Evolutionary conservation across 1,284 basidiomycete species (phyloP).

Genomic region (Sphaerobolus stellatus): DNA sequence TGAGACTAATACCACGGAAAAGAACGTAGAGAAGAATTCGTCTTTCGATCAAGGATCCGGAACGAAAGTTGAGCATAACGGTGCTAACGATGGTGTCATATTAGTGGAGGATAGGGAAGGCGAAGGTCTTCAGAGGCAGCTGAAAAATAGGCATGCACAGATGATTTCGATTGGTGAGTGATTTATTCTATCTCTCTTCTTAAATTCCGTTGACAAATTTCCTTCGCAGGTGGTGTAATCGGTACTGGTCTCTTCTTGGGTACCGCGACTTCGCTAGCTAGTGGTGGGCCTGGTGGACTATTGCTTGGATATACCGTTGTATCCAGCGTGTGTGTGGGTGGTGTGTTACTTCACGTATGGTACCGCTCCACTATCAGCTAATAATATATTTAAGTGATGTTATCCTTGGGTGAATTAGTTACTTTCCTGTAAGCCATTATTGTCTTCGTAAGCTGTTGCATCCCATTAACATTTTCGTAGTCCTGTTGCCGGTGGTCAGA

Average conservation of each 20-base stretch:
- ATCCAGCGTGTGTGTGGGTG: constrained; percentile 1
- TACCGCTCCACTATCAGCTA: too few species aligned
- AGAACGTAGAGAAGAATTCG: too few species aligned
- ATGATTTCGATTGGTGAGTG: constrained; percentile 13
- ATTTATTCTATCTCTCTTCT: not conserved
- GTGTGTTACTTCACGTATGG: not conserved
- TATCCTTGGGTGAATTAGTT: constrained; percentile 7
- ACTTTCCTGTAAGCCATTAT: constrained; percentile 36
- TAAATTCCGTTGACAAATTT: not conserved
- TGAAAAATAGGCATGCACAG: constrained; percentile 14
- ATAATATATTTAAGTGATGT: not conserved
- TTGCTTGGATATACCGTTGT: constrained; percentile 2
- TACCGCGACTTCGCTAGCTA: not conserved
- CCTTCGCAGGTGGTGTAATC: constrained; percentile 10
- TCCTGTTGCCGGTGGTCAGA: constrained; percentile 7
- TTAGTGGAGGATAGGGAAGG: not conserved
- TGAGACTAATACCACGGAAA: too few species aligned
- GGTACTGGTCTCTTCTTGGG: too few species aligned
- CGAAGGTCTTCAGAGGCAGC: constrained; percentile 5
- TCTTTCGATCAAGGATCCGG: too few species aligned
- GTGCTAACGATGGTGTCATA: not conserved
- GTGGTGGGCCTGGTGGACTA: constrained; percentile 7
- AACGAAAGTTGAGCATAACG: too few species aligned
- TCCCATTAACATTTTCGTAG: not conserved
- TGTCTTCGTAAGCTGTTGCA: not conserved